Evolutionary conservation across 805 yeast species (phyloP), one percentile per base, ranked within the genome.

Genomic region (Wickerhamiella qilinensis): DNA sequence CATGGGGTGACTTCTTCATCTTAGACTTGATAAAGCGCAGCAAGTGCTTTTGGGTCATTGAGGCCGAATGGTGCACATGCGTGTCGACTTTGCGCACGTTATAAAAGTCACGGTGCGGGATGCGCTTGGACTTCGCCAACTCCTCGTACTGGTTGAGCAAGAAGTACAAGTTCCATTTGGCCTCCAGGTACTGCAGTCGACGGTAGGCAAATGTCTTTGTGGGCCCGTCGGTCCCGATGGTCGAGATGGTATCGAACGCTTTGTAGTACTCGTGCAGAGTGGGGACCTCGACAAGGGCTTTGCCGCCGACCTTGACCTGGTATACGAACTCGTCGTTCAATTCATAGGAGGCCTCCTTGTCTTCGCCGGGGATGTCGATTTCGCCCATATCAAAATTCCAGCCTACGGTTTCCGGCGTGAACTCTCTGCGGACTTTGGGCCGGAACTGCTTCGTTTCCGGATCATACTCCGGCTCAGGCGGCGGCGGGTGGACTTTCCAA

Each of bases 21-120:
- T 91, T 91, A 56, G 85, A 83, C 60, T 91, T 91, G 58, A 91
- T 91, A 58, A 83, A 91, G 51, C 99, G 77, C 47, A 91, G 65
- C 51, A 91, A 64, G 62, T 91, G 99, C 60, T 91, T 91, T 62
- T 91, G 98, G 54, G 93, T 93, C 97, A 93, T 93, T 59, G 96
- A 86, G 9, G 99, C 99, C 8, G 95, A 82, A 57, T 93, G 98
- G 57, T 91, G 99, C 50, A 91, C 94, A 67, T 91, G 99, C 16
- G 97, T 91, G 55, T 88, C 98, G 29, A 91, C 96, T 57, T 88
- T 88, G 62, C 97, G 74, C 33, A 85, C 94, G 53, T 88, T 88
- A 62, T 88, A 88, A 55, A 88, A 91, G 59, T 88, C 99, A 58
- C 99, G 75, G 57, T 91, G 99, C 3, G 97, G 97, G 47, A 86